Base-by-base conservation (phyloP, 2,329 filamentous ascomycete genomes). In the Myotisia sp. region DNA sequence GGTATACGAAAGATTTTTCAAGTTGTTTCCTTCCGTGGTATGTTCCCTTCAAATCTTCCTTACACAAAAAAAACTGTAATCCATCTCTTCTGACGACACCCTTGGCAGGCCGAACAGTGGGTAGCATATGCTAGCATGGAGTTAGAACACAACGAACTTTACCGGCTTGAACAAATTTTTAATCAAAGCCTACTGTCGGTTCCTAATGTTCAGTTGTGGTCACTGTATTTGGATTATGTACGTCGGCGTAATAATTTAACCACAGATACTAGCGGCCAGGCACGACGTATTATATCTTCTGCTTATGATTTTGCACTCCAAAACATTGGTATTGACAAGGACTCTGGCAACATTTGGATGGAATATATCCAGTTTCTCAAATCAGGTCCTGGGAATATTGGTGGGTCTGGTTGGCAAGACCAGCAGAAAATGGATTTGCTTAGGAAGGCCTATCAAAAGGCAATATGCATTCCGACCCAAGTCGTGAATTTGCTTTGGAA, bases 381-480 rank as follows among this genome's bases (percentile, higher is more conserved):
- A 52, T 81, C 74, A 24, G 83, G 80, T 0, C 90, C 90, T 1
- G 90, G 90, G 4, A 75, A 75, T 38, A 72, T 90, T 38, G 87
- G 86, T 17, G 90, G 87, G 27, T 77, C 69, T 38, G 77, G 74
- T 38, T 98, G 90, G 92, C 86, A 95, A 57, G 90, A 95, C 52
- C 81, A 87, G 59, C 90, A 95, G 53, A 98, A 98, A 66, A 92
- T 93, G 79, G 90, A 98, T 48, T 68, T 81, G 46, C 62, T 98
- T 33, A 78, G 90, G 39, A 92, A 92, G 54, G 81, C 83, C 1
- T 98, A 94, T 54, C 86, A 94, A 49, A 79, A 79, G 34, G 87
- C 87, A 9, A 82, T 94, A 38, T 77, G 74, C 44, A 74, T 94
- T 24, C 92, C 92, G 3, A 92, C 84, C 42, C 74, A 78, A 36